Conservation (phyloP, 2,329 filamentous ascomycete genomes). For the Huntiella bhutanensis region DNA sequence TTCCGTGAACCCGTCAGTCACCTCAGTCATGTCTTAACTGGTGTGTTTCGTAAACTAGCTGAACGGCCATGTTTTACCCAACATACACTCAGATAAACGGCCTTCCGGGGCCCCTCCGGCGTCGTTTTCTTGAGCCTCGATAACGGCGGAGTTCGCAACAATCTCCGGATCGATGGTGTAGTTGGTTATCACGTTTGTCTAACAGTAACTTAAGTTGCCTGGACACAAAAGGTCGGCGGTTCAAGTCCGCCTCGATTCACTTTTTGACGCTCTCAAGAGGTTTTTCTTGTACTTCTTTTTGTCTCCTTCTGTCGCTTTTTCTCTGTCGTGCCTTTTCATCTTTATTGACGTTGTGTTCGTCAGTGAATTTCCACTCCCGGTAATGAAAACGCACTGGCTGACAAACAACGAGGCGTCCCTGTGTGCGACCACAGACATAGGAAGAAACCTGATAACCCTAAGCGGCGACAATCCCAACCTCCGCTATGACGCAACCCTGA, state of each 20-base stretch:
- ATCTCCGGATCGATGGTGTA: constrained; percentile 7
- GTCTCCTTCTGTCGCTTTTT: no score
- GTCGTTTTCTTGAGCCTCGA: neutral
- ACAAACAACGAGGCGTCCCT: no score
- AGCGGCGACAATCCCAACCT: no score
- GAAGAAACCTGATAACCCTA: no score
- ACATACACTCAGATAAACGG: neutral
- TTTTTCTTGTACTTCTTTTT: no score
- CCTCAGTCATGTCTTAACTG: neutral
- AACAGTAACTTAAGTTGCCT: neutral
- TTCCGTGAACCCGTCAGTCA: neutral
- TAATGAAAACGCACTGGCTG: no score
- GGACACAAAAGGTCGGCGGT: constrained; percentile 10
- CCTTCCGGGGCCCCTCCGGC: neutral
- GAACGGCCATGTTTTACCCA: neutral
- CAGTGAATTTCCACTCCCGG: no score
- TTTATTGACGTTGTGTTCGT: no score
- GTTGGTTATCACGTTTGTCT: constrained; percentile 11
- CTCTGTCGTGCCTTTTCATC: no score
- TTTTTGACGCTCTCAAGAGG: neutral
- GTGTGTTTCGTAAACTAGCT: neutral
- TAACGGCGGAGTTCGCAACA: neutral
- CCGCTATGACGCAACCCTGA: no score
- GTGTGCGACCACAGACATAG: no score
- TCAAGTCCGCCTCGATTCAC: constrained; percentile 10